Evolutionary conservation across 23 red algal species (phyloP).

Genomic region (Rhodosorus marinus): DNA sequence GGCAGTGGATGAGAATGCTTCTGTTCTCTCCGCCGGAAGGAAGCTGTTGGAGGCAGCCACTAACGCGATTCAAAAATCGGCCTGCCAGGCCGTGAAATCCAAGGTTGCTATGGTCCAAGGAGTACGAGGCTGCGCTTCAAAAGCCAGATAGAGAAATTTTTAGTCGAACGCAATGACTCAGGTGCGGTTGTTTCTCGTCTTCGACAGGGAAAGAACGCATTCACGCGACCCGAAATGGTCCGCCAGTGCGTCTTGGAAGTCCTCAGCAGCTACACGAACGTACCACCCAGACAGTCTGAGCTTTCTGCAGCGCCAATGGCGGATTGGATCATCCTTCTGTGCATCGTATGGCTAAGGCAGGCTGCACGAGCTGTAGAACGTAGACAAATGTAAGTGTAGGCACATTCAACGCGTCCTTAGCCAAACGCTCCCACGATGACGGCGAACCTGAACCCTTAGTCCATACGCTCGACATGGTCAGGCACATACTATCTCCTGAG

Average conservation of each 20-base stretch:
- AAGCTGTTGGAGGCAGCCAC: constrained; percentile 20
- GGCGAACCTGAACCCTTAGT: neutral
- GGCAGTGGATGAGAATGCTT: constrained; percentile 7
- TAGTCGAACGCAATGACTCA: too few species aligned
- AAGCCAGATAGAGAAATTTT: too few species aligned
- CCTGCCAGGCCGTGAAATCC: constrained; percentile 12
- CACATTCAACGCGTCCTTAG: constrained; percentile 2
- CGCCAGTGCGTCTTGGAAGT: too few species aligned
- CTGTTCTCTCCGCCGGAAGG: constrained; percentile 4
- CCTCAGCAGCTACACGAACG: too few species aligned
- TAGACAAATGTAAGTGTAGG: neutral
- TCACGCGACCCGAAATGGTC: too few species aligned
- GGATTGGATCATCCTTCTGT: constrained; percentile 38
- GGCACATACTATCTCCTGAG: too few species aligned
- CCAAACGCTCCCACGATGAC: neutral
- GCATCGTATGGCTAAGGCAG: constrained; percentile 29
- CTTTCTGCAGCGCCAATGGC: constrained; percentile 31
- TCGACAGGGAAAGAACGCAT: too few species aligned
- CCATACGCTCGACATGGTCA: too few species aligned
- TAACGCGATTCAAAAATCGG: constrained; percentile 20
- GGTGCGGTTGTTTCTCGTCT: too few species aligned
- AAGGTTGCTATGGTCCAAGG: constrained; percentile 1
- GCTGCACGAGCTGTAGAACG: constrained; percentile 2
- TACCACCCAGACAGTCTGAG: too few species aligned
- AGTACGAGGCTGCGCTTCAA: too few species aligned